Conservation (phyloP, 2,329 filamentous ascomycete species). For the Aspergillus fructus region DNA sequence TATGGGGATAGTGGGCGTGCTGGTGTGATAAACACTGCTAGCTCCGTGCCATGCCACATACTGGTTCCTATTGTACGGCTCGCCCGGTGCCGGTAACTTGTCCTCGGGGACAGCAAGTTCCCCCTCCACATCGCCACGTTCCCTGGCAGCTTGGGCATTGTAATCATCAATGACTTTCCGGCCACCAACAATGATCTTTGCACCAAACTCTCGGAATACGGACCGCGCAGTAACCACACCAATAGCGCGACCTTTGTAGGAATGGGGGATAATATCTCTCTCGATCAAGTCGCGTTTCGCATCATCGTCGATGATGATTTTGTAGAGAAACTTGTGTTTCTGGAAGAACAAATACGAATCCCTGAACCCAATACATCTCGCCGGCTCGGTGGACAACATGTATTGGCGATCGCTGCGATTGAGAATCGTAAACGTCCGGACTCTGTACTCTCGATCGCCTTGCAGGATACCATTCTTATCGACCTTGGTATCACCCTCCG, state of each 20-base stretch:
- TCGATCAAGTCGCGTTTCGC: constrained; percentile 97
- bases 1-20: constrained; percentile 71
- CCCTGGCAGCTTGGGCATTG: constrained; percentile 70
- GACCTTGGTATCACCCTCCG: constrained; percentile 89
- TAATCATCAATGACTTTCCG: constrained; percentile 88
- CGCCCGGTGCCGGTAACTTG: constrained; percentile 68
- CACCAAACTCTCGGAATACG: constrained; percentile 94
- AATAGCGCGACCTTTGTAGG: constrained; percentile 96
- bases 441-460: constrained; percentile 87
- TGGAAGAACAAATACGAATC: constrained; percentile 99
- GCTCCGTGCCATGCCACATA: constrained; percentile 99
- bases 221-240: constrained; percentile 95
- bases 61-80: constrained; percentile 97
- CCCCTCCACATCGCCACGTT: constrained; percentile 79
- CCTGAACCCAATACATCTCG: constrained; percentile 92
- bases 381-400: constrained; percentile 98
- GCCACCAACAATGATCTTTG: constrained; percentile 89
- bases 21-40: constrained; percentile 90
- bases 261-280: constrained; percentile 91
- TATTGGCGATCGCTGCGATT: constrained; percentile 84
- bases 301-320: constrained; percentile 97
- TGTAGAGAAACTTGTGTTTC: constrained; percentile 93
- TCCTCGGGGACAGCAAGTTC: constrained; percentile 91
- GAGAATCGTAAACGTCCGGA: constrained; percentile 87
- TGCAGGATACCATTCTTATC: constrained; percentile 82